phyloP scores from a whole-genome alignment of 306 rosid genomes.

The Quercus alba region DNA sequence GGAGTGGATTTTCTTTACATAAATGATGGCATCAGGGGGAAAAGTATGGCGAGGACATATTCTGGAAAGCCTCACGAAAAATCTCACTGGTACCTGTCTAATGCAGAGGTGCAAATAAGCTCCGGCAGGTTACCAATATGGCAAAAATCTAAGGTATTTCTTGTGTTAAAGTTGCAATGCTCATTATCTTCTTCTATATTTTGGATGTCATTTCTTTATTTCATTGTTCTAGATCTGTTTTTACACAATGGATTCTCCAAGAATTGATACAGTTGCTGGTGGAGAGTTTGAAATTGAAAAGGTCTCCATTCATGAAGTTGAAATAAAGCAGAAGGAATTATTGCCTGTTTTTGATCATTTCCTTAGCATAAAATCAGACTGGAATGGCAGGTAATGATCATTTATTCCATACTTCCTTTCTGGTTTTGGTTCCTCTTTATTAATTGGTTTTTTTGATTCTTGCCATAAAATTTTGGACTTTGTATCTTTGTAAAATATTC shows the following conservation, averaged over 20 bases:
- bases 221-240: conserved; percentile 53
- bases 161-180: conserved; percentile 18
- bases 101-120: conserved; percentile 83
- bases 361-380: conserved; percentile 57
- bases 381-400: conserved; percentile 65
- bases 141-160: conserved; percentile 77
- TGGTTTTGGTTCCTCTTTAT: background rate
- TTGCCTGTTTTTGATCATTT: conserved; percentile 82
- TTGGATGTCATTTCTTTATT: conserved; percentile 13
- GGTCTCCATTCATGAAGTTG: conserved; percentile 67
- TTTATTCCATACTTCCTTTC: conserved; percentile 12
- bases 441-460: background rate
- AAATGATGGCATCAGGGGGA: conserved; percentile 31
- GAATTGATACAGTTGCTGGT: conserved; percentile 27
- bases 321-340: conserved; percentile 66
- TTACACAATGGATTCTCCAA: conserved; percentile 43
- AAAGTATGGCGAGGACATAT: conserved; percentile 21
- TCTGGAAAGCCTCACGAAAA: conserved; percentile 47
- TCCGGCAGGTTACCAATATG: conserved; percentile 70
- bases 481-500: conserved; percentile 5
- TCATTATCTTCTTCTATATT: background rate
- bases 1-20: conserved; percentile 36
- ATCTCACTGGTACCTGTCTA: conserved; percentile 67
- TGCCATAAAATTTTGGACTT: conserved; percentile 7
- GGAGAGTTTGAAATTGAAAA: conserved; percentile 85